Conservation (phyloP, 495 filamentous ascomycete genomes). For the Xylaria grammica region DNA sequence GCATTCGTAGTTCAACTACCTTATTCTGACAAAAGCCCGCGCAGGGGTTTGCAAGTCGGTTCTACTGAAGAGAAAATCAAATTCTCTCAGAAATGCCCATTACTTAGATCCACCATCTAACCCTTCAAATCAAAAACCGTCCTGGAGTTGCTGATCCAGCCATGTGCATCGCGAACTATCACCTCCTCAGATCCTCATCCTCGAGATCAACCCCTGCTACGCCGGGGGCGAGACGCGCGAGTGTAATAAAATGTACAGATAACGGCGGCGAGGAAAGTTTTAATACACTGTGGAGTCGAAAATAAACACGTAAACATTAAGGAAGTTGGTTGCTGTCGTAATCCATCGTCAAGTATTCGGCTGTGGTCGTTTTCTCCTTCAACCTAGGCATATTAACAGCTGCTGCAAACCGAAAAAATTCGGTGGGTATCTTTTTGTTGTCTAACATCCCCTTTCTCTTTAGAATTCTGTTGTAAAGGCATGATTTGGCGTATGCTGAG, state of each 20-base stretch:
- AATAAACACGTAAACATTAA: conserved; percentile 44
- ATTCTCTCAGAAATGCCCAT: conserved; percentile 16
- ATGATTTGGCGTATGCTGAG: conserved; percentile 1
- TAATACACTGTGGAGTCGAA: conserved; percentile 29
- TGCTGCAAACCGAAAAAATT: conserved; percentile 20
- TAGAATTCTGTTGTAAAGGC: neutral
- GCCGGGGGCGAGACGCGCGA: conserved; percentile 36
- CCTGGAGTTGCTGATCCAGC: conserved; percentile 15
- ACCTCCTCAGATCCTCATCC: conserved; percentile 7
- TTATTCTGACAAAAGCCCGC: conserved; percentile 3
- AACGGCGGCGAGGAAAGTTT: conserved; percentile 27
- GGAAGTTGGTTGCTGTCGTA: conserved; percentile 26
- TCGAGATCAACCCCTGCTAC: conserved; percentile 25
- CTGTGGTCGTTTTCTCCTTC: conserved; percentile 28
- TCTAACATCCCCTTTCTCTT: conserved; percentile 12
- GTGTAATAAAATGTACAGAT: conserved; percentile 36
- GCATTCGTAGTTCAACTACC: conserved; percentile 15
- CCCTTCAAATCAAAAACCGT: conserved; percentile 14
- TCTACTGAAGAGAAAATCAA: neutral
- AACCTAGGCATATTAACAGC: conserved; percentile 22
- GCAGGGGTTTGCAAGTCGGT: neutral
- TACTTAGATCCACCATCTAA: conserved; percentile 15
- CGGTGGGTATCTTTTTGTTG: conserved; percentile 17
- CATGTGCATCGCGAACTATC: conserved; percentile 13
- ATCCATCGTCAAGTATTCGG: conserved; percentile 23